phyloP scores from a whole-genome alignment of 139 green algal species.

The Volvox reticuliferus region DNA sequence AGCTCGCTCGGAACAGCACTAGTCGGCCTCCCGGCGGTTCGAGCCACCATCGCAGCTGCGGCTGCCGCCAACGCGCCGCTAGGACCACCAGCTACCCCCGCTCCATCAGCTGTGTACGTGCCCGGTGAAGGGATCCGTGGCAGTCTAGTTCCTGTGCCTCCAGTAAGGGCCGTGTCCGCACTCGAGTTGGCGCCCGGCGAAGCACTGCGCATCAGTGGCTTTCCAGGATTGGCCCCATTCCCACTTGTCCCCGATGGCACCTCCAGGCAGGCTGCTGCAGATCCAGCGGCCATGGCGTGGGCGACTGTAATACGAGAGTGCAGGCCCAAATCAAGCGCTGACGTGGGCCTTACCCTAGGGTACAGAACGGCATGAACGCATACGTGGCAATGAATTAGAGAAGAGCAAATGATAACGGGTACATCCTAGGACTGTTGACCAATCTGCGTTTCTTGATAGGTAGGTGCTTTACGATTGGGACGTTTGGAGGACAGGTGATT shows the following conservation, averaged over 20 bases:
- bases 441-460: too few relatives aligned
- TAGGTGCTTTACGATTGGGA: too few relatives aligned
- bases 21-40: neutral
- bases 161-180: neutral
- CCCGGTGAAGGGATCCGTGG: constrained; percentile 39
- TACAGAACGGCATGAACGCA: neutral
- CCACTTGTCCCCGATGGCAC: neutral
- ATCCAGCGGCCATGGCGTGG: neutral
- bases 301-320: constrained; percentile 7
- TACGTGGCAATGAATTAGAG: too few relatives aligned
- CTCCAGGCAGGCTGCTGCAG: neutral
- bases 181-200: neutral
- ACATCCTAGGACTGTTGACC: too few relatives aligned
- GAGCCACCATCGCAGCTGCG: neutral
- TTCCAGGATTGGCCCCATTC: neutral
- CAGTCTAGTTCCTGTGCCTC: neutral
- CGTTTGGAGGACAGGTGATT: too few relatives aligned
- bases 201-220: neutral
- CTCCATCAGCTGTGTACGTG: neutral
- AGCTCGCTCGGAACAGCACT: constrained; percentile 18
- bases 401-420: too few relatives aligned
- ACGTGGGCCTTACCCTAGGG: constrained; percentile 16
- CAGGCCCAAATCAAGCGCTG: constrained; percentile 37
- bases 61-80: constrained; percentile 4
- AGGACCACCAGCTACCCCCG: neutral